A percentile compares a stretch with the other conserved stretches of the same genome.
Conservation (phyloP, 371 early-diverging fungal genomes). For the Haplosporangium sp. region DNA sequence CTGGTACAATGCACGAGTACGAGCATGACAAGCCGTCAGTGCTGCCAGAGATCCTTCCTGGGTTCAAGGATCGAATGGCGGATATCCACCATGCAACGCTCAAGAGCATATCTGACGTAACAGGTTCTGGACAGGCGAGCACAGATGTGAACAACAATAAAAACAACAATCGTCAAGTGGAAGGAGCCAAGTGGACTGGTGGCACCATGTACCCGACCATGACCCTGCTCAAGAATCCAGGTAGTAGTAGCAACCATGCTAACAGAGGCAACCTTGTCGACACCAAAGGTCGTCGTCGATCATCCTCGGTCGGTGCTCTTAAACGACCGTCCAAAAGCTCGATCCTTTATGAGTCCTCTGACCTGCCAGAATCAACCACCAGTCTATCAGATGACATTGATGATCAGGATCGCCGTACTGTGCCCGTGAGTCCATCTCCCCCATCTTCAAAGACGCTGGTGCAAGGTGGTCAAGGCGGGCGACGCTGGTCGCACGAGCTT, state of each 20-base stretch:
- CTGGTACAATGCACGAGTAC: conserved; percentile 8
- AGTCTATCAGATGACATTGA: conserved; percentile 3
- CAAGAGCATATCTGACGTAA: conserved; percentile 20
- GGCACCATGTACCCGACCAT: conserved; percentile 41
- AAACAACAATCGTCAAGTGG: neutral
- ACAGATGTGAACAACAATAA: neutral
- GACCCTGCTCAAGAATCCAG: conserved; percentile 6
- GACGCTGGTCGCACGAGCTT: conserved; percentile 50
- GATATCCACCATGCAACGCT: conserved; percentile 46
- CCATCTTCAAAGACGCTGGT: conserved; percentile 30
- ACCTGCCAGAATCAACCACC: conserved; percentile 14
- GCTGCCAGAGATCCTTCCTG: conserved; percentile 43
- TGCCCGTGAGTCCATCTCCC: neutral
- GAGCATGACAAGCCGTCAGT: conserved; percentile 45
- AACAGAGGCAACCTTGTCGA: neutral
- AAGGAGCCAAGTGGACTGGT: conserved; percentile 13
- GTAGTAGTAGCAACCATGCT: neutral
- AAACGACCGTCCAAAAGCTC: conserved; percentile 35
- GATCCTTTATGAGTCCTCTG: conserved; percentile 48
- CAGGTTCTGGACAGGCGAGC: neutral
- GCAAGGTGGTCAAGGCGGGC: conserved; percentile 43
- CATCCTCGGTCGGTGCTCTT: conserved; percentile 11
- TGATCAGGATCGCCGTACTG: neutral
- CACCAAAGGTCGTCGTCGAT: neutral
- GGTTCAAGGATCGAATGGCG: conserved; percentile 40